A percentile compares a stretch with the other conserved stretches of the same genome.
phyloP scores from a whole-genome alignment of 1,139 yeast genomes.

The Petasospora fabianii region DNA sequence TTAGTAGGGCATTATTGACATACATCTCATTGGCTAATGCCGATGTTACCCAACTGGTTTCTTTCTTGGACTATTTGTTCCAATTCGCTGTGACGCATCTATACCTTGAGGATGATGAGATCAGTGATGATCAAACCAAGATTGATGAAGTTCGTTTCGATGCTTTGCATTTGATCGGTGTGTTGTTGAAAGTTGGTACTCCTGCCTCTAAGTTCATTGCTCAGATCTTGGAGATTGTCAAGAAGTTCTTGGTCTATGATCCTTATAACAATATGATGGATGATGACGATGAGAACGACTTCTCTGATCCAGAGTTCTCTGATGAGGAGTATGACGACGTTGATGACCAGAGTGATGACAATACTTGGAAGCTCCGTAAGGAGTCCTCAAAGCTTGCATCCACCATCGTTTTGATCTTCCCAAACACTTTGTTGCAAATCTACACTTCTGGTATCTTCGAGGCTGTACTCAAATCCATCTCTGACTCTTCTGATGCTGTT shows the following conservation, averaged over 20 bases:
- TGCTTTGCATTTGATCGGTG: conserved; percentile 41
- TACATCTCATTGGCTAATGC: conserved; percentile 31
- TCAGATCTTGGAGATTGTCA: conserved; percentile 35
- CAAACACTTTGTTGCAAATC: conserved; percentile 25
- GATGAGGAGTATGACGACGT: conserved; percentile 31
- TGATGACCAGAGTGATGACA: conserved; percentile 17
- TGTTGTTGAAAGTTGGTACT: conserved; percentile 30
- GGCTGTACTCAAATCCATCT: conserved; percentile 28
- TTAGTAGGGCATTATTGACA: conserved; percentile 26
- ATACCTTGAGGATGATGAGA: conserved; percentile 28
- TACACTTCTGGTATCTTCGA: conserved; percentile 27
- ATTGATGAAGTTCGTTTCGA: conserved; percentile 51
- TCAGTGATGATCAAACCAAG: conserved; percentile 34
- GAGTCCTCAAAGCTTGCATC: conserved; percentile 47
- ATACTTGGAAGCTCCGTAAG: conserved; percentile 65
- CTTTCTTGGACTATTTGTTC: conserved; percentile 25
- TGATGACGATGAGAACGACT: conserved; percentile 29
- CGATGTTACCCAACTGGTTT: conserved; percentile 15
- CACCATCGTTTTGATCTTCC: conserved; percentile 37
- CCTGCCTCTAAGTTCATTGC: conserved; percentile 28
- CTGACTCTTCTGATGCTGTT: conserved; percentile 38
- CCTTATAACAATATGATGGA: conserved; percentile 44
- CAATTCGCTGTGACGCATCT: conserved; percentile 29
- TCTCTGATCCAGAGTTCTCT: conserved; percentile 27
- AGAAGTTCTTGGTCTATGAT: conserved; percentile 48